phyloP scores from a whole-genome alignment of 2,329 filamentous ascomycete species.

The Aschersonia sp. region DNA sequence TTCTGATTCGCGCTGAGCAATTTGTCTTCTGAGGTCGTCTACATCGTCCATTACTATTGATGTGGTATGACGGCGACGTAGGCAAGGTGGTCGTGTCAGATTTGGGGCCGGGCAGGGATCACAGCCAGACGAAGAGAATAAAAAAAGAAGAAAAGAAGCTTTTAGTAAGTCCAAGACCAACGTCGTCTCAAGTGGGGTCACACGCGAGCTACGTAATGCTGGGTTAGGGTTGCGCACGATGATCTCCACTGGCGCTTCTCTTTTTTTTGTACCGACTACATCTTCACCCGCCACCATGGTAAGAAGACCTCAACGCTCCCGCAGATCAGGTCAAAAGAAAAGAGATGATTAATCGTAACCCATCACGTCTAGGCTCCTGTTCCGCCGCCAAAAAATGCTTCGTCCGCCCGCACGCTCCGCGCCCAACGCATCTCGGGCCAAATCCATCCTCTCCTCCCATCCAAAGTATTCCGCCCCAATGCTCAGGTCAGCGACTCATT shows the following conservation, averaged over 20 bases:
- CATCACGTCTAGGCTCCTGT: conserved; percentile 11
- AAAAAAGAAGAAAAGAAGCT: background rate
- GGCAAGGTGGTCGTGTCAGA: background rate
- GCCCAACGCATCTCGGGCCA: conserved; percentile 33
- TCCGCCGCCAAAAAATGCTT: conserved; percentile 32
- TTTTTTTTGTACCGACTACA: background rate
- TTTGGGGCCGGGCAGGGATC: too few relatives aligned
- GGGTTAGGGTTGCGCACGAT: too few relatives aligned
- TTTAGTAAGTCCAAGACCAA: too few relatives aligned
- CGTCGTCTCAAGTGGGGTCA: too few relatives aligned
- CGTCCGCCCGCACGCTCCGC: conserved; percentile 42
- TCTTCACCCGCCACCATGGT: background rate
- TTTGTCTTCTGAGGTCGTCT: conserved; percentile 29
- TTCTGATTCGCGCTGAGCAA: conserved; percentile 31
- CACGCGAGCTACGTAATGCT: too few relatives aligned
- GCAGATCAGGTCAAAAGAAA: too few relatives aligned
- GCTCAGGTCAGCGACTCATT: conserved; percentile 43
- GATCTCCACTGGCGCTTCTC: too few relatives aligned
- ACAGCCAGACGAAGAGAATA: background rate
- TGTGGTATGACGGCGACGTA: background rate
- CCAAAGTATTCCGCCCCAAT: conserved; percentile 35
- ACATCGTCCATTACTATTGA: conserved; percentile 19
- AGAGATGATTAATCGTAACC: background rate
- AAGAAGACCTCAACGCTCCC: background rate
- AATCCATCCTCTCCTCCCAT: conserved; percentile 34